Conservation (phyloP, 1,284 basidiomycete species). For the Rhizopogon parksii region DNA sequence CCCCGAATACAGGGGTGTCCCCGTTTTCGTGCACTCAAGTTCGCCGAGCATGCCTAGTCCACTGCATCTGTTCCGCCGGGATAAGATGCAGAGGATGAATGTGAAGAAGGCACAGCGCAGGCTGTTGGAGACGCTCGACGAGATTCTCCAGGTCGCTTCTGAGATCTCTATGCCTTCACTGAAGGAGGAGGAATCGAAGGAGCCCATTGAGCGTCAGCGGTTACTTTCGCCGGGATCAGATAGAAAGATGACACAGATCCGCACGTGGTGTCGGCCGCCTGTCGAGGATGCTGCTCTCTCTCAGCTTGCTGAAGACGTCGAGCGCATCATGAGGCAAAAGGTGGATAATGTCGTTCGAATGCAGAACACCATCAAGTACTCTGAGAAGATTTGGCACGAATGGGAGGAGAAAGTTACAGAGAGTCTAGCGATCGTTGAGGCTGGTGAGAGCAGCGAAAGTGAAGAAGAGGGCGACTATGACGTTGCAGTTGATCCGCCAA, state of each 20-base stretch:
- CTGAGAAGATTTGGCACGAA: slow-evolving; percentile 95
- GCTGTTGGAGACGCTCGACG: slow-evolving; percentile 78
- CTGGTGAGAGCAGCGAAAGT: slow-evolving; percentile 40
- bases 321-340: slow-evolving; percentile 87
- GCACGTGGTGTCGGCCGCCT: slow-evolving; percentile 77
- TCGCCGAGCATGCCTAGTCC: slow-evolving; percentile 65
- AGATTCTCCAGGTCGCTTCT: slow-evolving; percentile 72
- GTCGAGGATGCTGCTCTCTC: slow-evolving; percentile 83
- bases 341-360: slow-evolving; percentile 92
- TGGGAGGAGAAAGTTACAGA: slow-evolving; percentile 88
- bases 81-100: slow-evolving; percentile 72
- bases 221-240: slow-evolving; percentile 84
- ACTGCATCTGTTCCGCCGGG: slow-evolving; percentile 62
- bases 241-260: slow-evolving; percentile 72
- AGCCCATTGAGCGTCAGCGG: slow-evolving; percentile 89
- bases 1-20: slow-evolving; percentile 85
- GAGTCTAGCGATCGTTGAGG: slow-evolving; percentile 50
- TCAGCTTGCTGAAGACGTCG: slow-evolving; percentile 79
- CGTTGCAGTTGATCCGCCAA: slow-evolving; percentile 38
- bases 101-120: slow-evolving; percentile 78
- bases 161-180: slow-evolving; percentile 87
- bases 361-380: slow-evolving; percentile 96
- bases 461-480: slow-evolving; percentile 24
- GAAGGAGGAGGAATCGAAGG: slow-evolving; percentile 84
- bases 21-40: slow-evolving; percentile 66